Evolutionary conservation across 345 rosid genomes (phyloP), one percentile per base, ranked within the genome.

Genomic region (Linum usitatissimum): DNA sequence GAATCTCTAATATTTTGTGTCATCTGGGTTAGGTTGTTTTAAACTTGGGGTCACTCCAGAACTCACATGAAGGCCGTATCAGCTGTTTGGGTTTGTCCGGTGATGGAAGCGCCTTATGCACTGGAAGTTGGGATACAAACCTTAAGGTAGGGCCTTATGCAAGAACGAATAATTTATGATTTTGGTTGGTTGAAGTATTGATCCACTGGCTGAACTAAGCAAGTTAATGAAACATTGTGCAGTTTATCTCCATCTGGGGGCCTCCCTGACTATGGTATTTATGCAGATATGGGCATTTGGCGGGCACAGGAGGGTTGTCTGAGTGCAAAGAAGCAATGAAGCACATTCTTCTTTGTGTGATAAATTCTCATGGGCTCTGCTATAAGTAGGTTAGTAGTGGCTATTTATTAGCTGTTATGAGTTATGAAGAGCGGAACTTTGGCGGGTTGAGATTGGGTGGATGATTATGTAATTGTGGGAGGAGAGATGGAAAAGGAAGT

Each of bases 91-190:
- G 95, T 60, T 71, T 90, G 83, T 88, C 97, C 54, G 78, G 92
- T 70, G 97, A 94, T 77, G 99, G 99, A 76, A 94, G 99, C 79
- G 96, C 99, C 73, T 76, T 94, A 70, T 94, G 99, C 78, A 90
- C 97, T 68, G 99, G 99, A 80, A 90, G 99, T 80, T 94, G 69
- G 77, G 99, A 94, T 76, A 81, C 96, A 81, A 90, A 86, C 73
- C 85, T 90, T 31, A 94, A 94, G 96, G 97, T 90, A 55, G 76
- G 84, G 70, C 68, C 65, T 53, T 5, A 1, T 34, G 38, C 38
- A 34, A 62, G 49, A 30, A 15, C 42, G 30, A 53, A 23, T 34
- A 14, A 21, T 42, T 4, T 63, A 30, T 53, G 57, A 5, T 9
- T 53, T 58, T 57, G 57, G 2, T 65, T 59, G 20, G 55, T 48